phyloP scores from a whole-genome alignment of 306 rosid genomes.

The Ormosia emarginata region DNA sequence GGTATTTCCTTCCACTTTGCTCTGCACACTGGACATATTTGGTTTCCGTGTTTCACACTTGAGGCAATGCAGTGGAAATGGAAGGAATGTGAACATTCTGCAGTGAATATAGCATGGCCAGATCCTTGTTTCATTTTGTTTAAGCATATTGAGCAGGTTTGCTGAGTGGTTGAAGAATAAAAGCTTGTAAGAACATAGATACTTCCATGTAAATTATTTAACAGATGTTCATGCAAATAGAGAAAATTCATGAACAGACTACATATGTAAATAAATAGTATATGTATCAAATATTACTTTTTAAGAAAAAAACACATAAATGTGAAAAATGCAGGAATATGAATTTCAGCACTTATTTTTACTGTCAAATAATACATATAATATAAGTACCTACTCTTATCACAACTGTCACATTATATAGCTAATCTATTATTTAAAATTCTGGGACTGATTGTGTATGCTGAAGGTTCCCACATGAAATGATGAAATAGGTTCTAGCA shows the following conservation, averaged over 20 bases:
- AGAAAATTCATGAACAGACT: not conserved
- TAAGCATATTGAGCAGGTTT: conserved; percentile 87
- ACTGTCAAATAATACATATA: not conserved
- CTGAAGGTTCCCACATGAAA: not conserved
- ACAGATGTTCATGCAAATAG: not conserved
- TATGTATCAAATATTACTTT: not conserved
- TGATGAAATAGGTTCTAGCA: not conserved
- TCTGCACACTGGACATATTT: conserved; percentile 91
- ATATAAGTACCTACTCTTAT: not conserved
- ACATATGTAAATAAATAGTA: not conserved
- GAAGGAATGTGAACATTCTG: conserved; percentile 94
- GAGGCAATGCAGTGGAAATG: conserved; percentile 95
- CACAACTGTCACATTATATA: not conserved
- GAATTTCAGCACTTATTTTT: not conserved
- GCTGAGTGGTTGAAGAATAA: conserved; percentile 47
- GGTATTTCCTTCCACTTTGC: conserved; percentile 98
- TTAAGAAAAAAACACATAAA: not conserved
- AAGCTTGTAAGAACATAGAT: conserved; percentile 17
- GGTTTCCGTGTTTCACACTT: conserved; percentile 87
- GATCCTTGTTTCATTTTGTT: conserved; percentile 90
- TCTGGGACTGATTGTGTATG: not conserved
- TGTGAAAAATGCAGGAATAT: not conserved
- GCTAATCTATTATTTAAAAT: not conserved
- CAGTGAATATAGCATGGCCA: conserved; percentile 93
- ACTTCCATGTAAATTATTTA: not conserved